phyloP scores from a whole-genome alignment of 352 stramenopile species.

The Pythium volutum region DNA sequence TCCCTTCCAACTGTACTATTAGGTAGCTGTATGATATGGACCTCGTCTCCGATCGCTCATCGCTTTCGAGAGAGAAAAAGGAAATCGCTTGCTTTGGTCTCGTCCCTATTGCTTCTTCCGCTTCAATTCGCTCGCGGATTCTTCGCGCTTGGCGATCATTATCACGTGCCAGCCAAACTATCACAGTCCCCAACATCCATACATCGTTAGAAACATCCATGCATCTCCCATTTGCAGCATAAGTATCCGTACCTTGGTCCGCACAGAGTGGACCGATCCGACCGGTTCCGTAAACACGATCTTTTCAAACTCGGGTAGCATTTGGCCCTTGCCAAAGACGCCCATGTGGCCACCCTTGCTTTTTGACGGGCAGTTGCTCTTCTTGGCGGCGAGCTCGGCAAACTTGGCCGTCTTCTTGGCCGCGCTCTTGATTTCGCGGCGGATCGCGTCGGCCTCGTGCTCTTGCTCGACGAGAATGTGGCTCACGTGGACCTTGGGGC shows the following conservation, averaged over 20 bases:
- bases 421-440: conserved; percentile 51
- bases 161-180: conserved; percentile 80
- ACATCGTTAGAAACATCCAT: conserved; percentile 1
- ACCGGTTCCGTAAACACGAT: conserved; percentile 57
- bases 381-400: conserved; percentile 41
- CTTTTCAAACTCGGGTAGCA: conserved; percentile 77
- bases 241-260: conserved; percentile 37
- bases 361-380: conserved; percentile 60
- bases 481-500: conserved; percentile 45
- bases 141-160: conserved; percentile 62
- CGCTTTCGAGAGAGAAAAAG: neutral
- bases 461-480: conserved; percentile 68
- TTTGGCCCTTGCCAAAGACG: conserved; percentile 67
- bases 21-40: too few species aligned
- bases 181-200: too few species aligned
- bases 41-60: neutral
- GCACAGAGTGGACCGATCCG: conserved; percentile 52
- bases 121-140: conserved; percentile 35
- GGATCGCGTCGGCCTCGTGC: conserved; percentile 45
- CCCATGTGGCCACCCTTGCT: conserved; percentile 61
- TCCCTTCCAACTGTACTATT: too few species aligned
- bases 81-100: neutral
- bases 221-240: neutral
- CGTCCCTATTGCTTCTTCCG: conserved; percentile 25
- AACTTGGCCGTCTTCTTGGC: conserved; percentile 51